Evolutionary conservation across 1,139 yeast genomes (phyloP), one percentile per base, ranked within the genome.

Genomic region (Suhomyces ambrosiae): DNA sequence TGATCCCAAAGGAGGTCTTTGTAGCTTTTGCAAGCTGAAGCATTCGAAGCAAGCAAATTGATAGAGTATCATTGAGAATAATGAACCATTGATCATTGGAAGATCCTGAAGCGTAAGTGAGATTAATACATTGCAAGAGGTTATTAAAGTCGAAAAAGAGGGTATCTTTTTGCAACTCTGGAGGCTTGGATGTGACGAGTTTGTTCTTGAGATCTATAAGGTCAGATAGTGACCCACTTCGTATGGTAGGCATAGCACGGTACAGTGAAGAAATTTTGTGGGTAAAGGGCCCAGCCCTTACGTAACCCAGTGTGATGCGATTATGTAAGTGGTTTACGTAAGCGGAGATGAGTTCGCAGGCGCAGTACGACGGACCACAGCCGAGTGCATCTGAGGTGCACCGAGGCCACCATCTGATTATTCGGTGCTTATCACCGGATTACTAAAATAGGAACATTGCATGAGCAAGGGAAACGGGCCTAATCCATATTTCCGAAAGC

Each of bases 31-130:
- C 24, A 16, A 62, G 39, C 44, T 76, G 80, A 3, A 54, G 38
- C n/a, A 76, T 61, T 45, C 94, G 65, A 15, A 79, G 68, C 3
- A 82, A 50, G 81, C 90, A 85, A 2, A 86, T 68, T 1, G 86
- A 66, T 26, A 85, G 52, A 0, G 84, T 67, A 49, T 86, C 95
- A 28, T 80, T 74, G 13, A 79, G 67, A 1, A 68, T 25, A 19
- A 49, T 41, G 11, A 46, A 33, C 33, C 38, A 41, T 13, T 38
- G 34, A 26, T 48, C 51, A 25, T 41, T 34, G n/a, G 46, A 31
- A 9, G 35, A 34, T 7, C 52, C 49, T 11, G 32, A n/a, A 2
- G 22, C 6, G 27, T 16, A 31, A 29, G 35, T 34, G 19, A 14
- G 23, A 5, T 18, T n/a, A n/a, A 40, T 16, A 3, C 23, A 35